These are phyloP conservation scores for Pyrus hybrid DNA, from an alignment of 331 rosid genomes.

Conservation along the genomic window DNA sequence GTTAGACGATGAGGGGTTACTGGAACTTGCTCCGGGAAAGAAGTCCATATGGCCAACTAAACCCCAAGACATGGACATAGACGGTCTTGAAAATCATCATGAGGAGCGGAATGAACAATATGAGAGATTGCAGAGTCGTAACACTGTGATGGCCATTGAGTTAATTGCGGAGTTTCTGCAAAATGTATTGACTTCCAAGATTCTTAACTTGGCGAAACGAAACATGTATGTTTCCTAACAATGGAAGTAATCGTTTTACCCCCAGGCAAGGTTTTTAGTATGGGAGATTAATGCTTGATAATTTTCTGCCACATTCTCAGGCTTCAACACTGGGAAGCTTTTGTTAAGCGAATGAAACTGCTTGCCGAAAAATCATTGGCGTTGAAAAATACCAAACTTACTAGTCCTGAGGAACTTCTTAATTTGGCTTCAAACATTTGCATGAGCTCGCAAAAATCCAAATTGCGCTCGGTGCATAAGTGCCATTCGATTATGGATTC, in stretches of 20 bases:
- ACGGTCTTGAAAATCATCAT: neutral
- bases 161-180: neutral
- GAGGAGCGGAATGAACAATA: neutral
- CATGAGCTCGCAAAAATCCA: neutral
- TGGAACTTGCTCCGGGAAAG: conserved; percentile 2
- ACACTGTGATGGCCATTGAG: conserved; percentile 7
- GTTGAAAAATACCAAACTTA: neutral
- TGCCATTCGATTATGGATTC: conserved; percentile 7
- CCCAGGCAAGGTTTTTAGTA: neutral
- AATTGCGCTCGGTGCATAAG: neutral
- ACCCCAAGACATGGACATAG: conserved; percentile 11
- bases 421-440: conserved; percentile 9
- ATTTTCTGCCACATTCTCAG: neutral
- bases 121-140: neutral
- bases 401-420: conserved; percentile 7
- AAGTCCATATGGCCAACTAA: conserved; percentile 2
- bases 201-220: conserved; percentile 6
- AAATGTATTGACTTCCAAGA: neutral
- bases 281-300: neutral
- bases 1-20: conserved; percentile 12
- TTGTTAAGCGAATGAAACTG: neutral
- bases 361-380: conserved; percentile 6
- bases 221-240: neutral
- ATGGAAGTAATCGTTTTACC: neutral
- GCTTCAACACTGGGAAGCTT: conserved; percentile 12